These are phyloP conservation scores for Vitis cinerea DNA, from an alignment of 164 flowering plant species.

Conservation along the genomic window DNA sequence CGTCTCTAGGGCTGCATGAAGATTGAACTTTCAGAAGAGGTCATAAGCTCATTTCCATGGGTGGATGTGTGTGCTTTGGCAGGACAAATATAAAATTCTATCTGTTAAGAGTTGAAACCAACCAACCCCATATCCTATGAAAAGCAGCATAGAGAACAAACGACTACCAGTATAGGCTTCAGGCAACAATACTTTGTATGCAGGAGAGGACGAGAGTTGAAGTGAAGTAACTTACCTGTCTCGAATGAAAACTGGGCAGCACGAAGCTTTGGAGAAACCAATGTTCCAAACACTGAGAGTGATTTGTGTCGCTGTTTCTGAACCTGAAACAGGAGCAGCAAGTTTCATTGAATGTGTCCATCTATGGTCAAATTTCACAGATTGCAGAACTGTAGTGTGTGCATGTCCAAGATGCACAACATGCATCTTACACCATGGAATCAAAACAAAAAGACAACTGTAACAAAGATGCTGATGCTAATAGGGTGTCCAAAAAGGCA, in stretches of 20 bases:
- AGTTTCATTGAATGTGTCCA: background rate
- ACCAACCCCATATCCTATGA: too few species aligned
- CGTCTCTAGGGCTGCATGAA: slow-evolving; percentile 64
- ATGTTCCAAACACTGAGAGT: slow-evolving; percentile 71
- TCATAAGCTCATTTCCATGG: background rate
- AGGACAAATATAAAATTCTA: too few species aligned
- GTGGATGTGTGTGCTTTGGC: too few species aligned
- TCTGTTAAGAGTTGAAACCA: too few species aligned
- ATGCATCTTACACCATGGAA: background rate
- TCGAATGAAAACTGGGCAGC: slow-evolving; percentile 82
- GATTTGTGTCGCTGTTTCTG: slow-evolving; percentile 64
- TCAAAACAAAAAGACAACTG: background rate
- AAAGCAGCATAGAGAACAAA: too few species aligned
- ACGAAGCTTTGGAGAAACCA: slow-evolving; percentile 91
- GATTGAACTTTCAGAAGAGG: background rate
- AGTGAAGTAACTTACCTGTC: slow-evolving; percentile 41
- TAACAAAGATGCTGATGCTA: background rate
- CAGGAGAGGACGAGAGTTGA: too few species aligned
- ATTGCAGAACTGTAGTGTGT: background rate
- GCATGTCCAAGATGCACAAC: too few species aligned
- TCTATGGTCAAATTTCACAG: background rate
- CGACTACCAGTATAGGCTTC: too few species aligned
- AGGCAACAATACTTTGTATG: too few species aligned
- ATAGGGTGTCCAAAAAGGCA: background rate
- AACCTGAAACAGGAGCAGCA: slow-evolving; percentile 32